Conservation (phyloP, 768 basidiomycete species). For the Sarcodon aspratus region DNA sequence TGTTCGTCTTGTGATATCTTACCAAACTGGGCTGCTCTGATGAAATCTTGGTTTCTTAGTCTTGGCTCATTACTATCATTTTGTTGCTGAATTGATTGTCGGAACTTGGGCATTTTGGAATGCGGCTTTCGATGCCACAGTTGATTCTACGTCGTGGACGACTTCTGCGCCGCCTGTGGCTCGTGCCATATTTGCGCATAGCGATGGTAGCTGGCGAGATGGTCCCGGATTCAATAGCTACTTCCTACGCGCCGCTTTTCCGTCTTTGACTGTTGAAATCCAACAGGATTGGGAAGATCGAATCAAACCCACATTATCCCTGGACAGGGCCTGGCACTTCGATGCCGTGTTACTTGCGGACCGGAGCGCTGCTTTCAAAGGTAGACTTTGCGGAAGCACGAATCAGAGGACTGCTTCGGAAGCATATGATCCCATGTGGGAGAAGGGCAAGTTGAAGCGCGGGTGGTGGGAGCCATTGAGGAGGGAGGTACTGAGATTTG, state of each 20-base stretch:
- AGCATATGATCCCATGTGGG: slow-evolving; percentile 44
- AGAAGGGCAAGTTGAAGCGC: slow-evolving; percentile 20
- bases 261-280: slow-evolving; percentile 56
- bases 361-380: slow-evolving; percentile 68
- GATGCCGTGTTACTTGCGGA: slow-evolving; percentile 61
- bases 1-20: slow-evolving; percentile 18
- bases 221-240: slow-evolving; percentile 66
- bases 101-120: slow-evolving; percentile 70
- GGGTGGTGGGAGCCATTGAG: slow-evolving; percentile 79
- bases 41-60: slow-evolving; percentile 21
- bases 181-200: slow-evolving; percentile 63
- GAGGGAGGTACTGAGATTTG: slow-evolving; percentile 53
- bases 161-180: slow-evolving; percentile 42
- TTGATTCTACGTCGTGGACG: slow-evolving; percentile 8
- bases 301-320: slow-evolving; percentile 15
- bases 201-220: slow-evolving; percentile 59
- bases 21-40: neutral
- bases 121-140: slow-evolving; percentile 27
- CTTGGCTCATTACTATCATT: slow-evolving; percentile 82
- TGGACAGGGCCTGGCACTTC: slow-evolving; percentile 50
- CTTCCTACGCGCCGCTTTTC: slow-evolving; percentile 66
- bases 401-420: slow-evolving; percentile 67
- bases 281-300: slow-evolving; percentile 67
- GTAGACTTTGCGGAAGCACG: slow-evolving; percentile 44
- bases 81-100: slow-evolving; percentile 71